A percentile compares a stretch with the other conserved stretches of the same genome.
phyloP scores from a whole-genome alignment of 108 stramenopile genomes.

The Cyclostephanos invisitatus region DNA sequence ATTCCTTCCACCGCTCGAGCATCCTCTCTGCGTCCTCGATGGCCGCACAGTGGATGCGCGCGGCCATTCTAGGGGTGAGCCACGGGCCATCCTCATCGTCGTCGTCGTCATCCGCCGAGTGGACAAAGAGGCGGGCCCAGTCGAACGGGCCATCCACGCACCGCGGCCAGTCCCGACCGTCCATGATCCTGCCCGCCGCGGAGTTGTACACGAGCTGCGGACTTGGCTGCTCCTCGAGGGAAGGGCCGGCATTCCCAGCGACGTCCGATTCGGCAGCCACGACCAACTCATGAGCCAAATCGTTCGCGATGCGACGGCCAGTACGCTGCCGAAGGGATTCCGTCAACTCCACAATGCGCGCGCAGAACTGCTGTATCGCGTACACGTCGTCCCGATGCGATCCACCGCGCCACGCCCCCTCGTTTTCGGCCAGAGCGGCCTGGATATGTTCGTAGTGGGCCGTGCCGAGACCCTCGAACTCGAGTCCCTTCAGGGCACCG shows the following conservation, averaged over 20 bases:
- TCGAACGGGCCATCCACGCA: slow-evolving; percentile 1
- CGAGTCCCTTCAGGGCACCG: neutral
- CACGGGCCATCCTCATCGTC: slow-evolving; percentile 4
- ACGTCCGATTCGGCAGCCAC: neutral
- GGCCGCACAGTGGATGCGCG: neutral
- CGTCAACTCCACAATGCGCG: neutral
- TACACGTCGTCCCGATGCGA: neutral
- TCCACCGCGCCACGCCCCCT: slow-evolving; percentile 3
- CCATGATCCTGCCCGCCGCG: neutral
- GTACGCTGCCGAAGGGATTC: neutral
- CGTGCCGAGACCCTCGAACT: slow-evolving; percentile 1
- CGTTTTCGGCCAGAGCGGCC: neutral
- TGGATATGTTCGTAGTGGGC: slow-evolving; percentile 3
- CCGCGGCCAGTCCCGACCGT: neutral
- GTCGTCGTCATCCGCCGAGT: neutral
- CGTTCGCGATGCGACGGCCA: neutral
- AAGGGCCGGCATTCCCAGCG: neutral
- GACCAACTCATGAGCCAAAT: neutral
- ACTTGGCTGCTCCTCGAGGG: neutral
- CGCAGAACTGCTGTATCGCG: neutral
- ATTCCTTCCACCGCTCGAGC: neutral
- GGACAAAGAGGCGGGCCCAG: neutral
- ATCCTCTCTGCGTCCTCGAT: neutral
- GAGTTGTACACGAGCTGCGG: neutral
- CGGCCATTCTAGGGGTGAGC: slow-evolving; percentile 7